Conservation (phyloP, 257 asterid species). For the Marsdenia floribunda region DNA sequence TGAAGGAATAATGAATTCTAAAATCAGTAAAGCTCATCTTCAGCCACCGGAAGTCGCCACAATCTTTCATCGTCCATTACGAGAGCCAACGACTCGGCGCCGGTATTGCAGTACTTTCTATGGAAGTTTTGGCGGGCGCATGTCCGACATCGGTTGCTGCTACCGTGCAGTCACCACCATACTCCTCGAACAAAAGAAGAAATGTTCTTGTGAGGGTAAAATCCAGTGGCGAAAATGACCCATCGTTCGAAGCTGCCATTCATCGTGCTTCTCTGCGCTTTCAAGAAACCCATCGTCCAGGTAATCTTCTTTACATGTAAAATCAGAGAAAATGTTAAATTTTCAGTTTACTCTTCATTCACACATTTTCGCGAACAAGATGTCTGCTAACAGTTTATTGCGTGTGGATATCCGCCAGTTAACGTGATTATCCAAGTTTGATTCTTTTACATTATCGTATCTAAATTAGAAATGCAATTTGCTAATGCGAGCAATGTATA, state of each 20-base stretch:
- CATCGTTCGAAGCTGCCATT: conserved; percentile 34
- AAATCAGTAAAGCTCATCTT: background rate
- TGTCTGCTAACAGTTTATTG: background rate
- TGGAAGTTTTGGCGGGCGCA: conserved; percentile 26
- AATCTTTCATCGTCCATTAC: background rate
- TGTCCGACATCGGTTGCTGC: conserved; percentile 14
- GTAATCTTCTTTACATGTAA: conserved; percentile 19
- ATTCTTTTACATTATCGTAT: background rate
- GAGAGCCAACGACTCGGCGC: background rate
- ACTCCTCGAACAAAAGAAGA: conserved; percentile 10
- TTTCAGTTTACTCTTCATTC: background rate
- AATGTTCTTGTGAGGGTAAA: conserved; percentile 23
- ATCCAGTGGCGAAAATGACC: conserved; percentile 24
- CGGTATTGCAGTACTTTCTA: background rate
- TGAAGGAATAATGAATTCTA: no score
- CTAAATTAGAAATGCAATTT: background rate
- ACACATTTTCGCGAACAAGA: background rate
- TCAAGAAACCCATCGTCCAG: conserved; percentile 65
- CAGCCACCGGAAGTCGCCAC: background rate
- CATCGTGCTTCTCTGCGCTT: conserved; percentile 56
- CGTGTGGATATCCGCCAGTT: background rate
- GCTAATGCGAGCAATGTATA: background rate
- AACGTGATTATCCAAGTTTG: background rate
- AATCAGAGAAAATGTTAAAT: background rate
- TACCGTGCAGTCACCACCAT: conserved; percentile 13